Conservation (phyloP, 441 rosid species). For the Croton setiger region DNA sequence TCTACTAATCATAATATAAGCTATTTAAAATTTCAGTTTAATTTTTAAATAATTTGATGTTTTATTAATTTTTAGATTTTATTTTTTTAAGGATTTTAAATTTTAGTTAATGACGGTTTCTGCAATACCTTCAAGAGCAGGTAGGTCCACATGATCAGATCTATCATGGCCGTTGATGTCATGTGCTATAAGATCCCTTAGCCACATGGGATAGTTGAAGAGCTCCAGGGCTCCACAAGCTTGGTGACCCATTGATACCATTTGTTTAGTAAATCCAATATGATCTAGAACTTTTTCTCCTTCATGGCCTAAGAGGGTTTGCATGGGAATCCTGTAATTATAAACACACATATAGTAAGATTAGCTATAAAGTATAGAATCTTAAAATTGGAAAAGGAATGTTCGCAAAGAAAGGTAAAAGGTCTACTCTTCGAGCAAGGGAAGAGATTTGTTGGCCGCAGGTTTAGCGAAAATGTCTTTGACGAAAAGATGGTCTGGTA, state of each 20-base stretch:
- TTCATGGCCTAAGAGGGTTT: slow-evolving; percentile 39
- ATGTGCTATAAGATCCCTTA: slow-evolving; percentile 46
- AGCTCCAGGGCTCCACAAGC: slow-evolving; percentile 61
- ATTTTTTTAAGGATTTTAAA: no score
- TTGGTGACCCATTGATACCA: slow-evolving; percentile 84
- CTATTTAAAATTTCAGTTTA: no score
- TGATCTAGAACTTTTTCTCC: slow-evolving; percentile 44
- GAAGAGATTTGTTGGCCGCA: slow-evolving; percentile 42
- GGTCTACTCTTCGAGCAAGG: slow-evolving; percentile 30
- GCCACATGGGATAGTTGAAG: slow-evolving; percentile 74
- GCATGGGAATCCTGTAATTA: slow-evolving; percentile 47
- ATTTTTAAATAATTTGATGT: no score
- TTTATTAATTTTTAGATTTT: no score
- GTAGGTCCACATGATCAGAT: slow-evolving; percentile 46
- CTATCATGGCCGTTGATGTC: slow-evolving; percentile 53
- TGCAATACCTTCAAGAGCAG: slow-evolving; percentile 70
- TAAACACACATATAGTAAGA: background rate
- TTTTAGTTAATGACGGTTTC: no score
- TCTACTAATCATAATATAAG: no score
- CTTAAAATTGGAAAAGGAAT: no score
- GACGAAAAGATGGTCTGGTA: slow-evolving; percentile 51
- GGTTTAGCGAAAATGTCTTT: slow-evolving; percentile 38
- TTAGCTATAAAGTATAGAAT: no score
- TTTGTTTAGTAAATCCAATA: slow-evolving; percentile 46
- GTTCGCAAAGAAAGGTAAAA: no score